These are phyloP conservation scores for Pinus tabuliformis DNA, from an alignment of 75 land plant species.

Conservation along the genomic window DNA sequence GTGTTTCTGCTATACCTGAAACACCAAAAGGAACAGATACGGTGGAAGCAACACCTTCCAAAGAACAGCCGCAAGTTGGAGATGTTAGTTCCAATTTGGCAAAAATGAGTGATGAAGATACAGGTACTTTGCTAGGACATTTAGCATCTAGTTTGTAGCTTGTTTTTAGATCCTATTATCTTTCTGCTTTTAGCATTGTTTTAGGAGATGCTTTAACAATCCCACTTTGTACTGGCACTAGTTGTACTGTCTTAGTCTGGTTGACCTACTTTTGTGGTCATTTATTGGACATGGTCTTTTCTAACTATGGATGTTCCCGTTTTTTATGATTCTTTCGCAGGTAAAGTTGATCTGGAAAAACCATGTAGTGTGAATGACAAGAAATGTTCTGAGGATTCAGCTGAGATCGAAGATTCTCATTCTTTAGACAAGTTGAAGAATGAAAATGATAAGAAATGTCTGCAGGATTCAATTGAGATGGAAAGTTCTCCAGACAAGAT, in stretches of 20 bases:
- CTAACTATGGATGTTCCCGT: neutral
- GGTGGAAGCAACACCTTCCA: constrained; percentile 2
- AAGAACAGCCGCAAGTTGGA: neutral
- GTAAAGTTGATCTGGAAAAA: constrained; percentile 4
- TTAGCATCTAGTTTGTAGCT: too few species aligned
- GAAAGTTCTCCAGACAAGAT: constrained; percentile 29
- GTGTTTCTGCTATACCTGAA: neutral
- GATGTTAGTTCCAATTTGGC: neutral
- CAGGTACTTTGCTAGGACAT: neutral
- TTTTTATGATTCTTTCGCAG: neutral
- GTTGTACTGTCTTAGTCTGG: too few species aligned
- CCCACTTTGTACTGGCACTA: too few species aligned
- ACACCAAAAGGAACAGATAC: constrained; percentile 2
- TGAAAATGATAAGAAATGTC: constrained; percentile 6
- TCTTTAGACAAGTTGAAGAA: neutral
- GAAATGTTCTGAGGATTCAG: constrained; percentile 4
- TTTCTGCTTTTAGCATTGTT: too few species aligned
- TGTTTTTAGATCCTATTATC: too few species aligned
- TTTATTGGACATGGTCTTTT: neutral
- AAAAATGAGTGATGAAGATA: neutral
- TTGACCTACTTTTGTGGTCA: too few species aligned
- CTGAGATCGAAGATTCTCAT: neutral
- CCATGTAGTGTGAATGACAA: constrained; percentile 1
- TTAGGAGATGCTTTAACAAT: too few species aligned
- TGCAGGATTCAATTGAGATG: neutral